Evolutionary conservation across 2,329 filamentous ascomycete species (phyloP), one percentile per base, ranked within the genome.

Genomic region (Calonectria honghensis): DNA sequence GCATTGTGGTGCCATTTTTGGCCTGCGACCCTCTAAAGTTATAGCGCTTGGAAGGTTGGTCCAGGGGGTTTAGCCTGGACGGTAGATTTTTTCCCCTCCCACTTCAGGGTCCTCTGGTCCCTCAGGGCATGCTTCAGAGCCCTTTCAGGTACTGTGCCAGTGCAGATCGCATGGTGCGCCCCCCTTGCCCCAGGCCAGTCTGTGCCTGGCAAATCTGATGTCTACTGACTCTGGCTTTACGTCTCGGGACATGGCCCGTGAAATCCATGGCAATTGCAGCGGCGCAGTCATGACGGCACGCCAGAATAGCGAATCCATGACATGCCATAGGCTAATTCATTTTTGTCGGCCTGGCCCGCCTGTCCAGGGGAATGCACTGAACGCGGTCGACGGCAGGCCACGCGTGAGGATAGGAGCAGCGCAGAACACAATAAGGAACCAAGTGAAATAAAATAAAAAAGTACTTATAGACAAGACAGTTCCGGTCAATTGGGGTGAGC

Each of bases 1-100:
- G 68, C 73, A 50, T 54, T 61, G 73, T 74, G 73, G 73, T 69
- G 64, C 73, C 45, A 74, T 74, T 50, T 64, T 65, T 41, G 68
- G 51, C 61, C 32, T 48, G 54, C 35, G 41, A 39, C 57, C 51
- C 52, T 57, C 72, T 51, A 51, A 63, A 20, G 71, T 41, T 59
- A 61, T 48, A 48, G 71, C 18, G 27, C 48, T 64, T 64, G 41
- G 31, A 48, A 16, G 41, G 39, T 65, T 50, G 20, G 61, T 65
- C 61, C 68, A 63, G 48, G 68, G 68, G 68, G 61, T 16, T 41
- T 63, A 63, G 57, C 57, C 35, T 63, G 57, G 57, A n/a, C 20
- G n/a, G 27, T 29, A 63, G 57, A 41, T 41, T 41, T 63, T 61
- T 63, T 29, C 16, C 35, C 27, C 27, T 27, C 24, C n/a, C 32